Percentiles rank a stretch among this genome's conserved stretches.
phyloP scores from a whole-genome alignment of 1,284 basidiomycete species.

The Microbotryum lychnidis-dioicae region DNA sequence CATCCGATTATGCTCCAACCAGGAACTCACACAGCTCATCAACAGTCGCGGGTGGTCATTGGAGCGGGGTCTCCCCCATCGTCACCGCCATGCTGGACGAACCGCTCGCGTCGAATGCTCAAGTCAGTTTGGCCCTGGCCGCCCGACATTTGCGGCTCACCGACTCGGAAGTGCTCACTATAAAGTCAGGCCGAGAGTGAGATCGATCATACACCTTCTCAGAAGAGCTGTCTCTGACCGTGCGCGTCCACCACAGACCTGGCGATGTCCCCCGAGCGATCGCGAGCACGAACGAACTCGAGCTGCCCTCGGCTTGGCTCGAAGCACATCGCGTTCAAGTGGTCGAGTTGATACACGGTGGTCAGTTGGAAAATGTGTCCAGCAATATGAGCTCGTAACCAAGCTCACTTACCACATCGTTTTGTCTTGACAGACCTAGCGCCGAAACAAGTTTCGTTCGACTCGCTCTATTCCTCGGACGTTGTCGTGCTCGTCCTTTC shows the following conservation, averaged over 20 bases:
- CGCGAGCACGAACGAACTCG: not conserved
- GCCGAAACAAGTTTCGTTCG: constrained; percentile 21
- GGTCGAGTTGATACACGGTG: constrained; percentile 22
- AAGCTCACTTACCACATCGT: not conserved
- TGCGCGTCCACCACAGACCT: constrained; percentile 17
- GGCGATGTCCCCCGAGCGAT: not conserved
- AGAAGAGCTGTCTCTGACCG: constrained; percentile 3
- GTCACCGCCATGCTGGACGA: constrained; percentile 24
- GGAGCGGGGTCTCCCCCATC: constrained; percentile 7
- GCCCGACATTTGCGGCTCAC: not conserved
- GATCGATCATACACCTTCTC: too few species aligned
- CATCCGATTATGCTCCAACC: not conserved
- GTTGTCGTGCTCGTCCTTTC: constrained; percentile 26
- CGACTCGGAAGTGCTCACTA: not conserved
- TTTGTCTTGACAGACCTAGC: constrained; percentile 2
- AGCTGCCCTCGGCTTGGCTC: constrained; percentile 19
- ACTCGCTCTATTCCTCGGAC: constrained; percentile 23
- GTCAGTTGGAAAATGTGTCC: not conserved
- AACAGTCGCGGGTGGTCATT: constrained; percentile 21
- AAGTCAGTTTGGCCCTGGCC: constrained; percentile 21
- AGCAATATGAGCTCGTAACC: not conserved
- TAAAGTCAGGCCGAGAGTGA: not conserved
- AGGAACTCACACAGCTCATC: not conserved
- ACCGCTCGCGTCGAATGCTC: constrained; percentile 19
- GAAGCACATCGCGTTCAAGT: constrained; percentile 11